Evolutionary conservation across 148 eudicot species (phyloP), one percentile per base, ranked within the genome.

Genomic region (Vaccinium corymbosum): DNA sequence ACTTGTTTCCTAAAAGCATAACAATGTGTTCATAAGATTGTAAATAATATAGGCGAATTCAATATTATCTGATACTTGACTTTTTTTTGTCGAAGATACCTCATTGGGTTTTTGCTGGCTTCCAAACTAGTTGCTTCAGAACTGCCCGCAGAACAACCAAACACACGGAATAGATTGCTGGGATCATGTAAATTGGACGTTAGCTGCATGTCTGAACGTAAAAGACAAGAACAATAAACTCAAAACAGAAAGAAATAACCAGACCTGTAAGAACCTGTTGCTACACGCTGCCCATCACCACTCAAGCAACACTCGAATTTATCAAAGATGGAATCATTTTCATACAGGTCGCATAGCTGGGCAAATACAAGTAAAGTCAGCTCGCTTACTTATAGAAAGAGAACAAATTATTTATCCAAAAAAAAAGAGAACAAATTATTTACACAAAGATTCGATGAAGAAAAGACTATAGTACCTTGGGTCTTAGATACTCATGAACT

Each of bases 161-260:
- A 97, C 86, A 97, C 98, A 22, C 99, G 99, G 85, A 97, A 97
- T 55, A 95, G 92, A 87, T 97, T 97, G 98, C 99, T 97, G 95
- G 42, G 81, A 84, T 82, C 50, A 82, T 49, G 84, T 68, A 42
- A 76, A 85, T 10, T 19, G 78, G 22, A 48, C 32, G 51, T 77
- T 48, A 57, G 50, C n/a, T 57, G 79, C 52, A 56, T 7, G 12
- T 25, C 12, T 66, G 25, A 27, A n/a, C 42, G 55, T 59, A n/a
- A 82, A 27, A 16, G 59, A 25, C 10, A 52, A n/a, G 27, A 78
- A n/a, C 6, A 50, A 64, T 2, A 52, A 46, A 20, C 17, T 70
- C n/a, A 11, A 27, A 25, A 81, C 83, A 80, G 7, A 76, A 6
- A 76, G n/a, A 52, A 25, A 27, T 27, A 68, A 17, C 78, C 86